Evolutionary conservation across 805 yeast species (phyloP).

Genomic region (Pichia scutulata): DNA sequence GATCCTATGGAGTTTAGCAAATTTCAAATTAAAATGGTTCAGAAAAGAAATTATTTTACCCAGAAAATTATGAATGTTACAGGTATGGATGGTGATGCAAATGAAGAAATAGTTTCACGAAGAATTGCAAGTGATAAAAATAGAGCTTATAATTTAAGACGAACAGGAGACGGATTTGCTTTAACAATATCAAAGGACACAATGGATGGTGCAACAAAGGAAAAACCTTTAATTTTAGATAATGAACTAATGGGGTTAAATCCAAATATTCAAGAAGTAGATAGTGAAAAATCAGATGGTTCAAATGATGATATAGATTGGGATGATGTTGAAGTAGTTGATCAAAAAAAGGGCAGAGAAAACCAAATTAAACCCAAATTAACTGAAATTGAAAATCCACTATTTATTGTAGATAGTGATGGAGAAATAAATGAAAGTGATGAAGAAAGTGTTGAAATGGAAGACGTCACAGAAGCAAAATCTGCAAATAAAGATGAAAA

Average conservation of each 20-base stretch:
- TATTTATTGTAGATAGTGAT: slow-evolving; percentile 5
- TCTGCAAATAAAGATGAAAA: slow-evolving; percentile 13
- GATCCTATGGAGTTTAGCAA: slow-evolving; percentile 82
- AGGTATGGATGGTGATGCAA: slow-evolving; percentile 61
- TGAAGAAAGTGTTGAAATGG: slow-evolving; percentile 51
- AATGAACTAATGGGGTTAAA: not conserved
- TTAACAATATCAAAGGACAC: slow-evolving; percentile 41
- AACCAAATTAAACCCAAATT: not conserved
- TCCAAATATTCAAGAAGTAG: not conserved
- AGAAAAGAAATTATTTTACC: slow-evolving; percentile 83
- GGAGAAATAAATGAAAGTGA: slow-evolving; percentile 26
- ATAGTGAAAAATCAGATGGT: not conserved
- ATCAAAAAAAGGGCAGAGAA: not conserved
- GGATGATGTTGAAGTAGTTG: slow-evolving; percentile 25
- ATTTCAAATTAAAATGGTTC: slow-evolving; percentile 89
- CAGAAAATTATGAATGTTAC: slow-evolving; percentile 77
- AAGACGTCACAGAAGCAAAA: slow-evolving; percentile 42
- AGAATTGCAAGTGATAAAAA: slow-evolving; percentile 82
- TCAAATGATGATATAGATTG: slow-evolving; percentile 12
- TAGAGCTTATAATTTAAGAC: slow-evolving; percentile 63
- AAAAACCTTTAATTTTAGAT: slow-evolving; percentile 13
- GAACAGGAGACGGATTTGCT: slow-evolving; percentile 80
- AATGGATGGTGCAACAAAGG: slow-evolving; percentile 33
- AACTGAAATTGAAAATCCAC: not conserved
- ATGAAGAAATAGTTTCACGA: slow-evolving; percentile 30